Evolutionary conservation across 208 protist genomes (phyloP).

Genomic region (Acanthamoeba royreba): DNA sequence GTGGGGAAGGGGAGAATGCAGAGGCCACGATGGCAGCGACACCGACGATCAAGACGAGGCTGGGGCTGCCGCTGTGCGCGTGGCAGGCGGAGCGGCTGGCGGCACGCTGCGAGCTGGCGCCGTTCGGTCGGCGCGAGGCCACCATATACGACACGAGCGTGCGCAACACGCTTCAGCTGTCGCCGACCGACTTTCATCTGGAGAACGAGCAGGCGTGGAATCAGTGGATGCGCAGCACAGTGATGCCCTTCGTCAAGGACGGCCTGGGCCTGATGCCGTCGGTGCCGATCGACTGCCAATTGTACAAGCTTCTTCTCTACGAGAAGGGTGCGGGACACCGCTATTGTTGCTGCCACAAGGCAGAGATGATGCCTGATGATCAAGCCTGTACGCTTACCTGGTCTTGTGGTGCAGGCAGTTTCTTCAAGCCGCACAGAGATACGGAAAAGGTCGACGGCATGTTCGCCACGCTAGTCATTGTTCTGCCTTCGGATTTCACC

Average conservation of each 20-base stretch:
- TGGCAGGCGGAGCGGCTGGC: background rate
- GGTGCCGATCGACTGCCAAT: background rate
- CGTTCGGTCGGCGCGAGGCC: background rate
- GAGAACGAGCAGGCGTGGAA: background rate
- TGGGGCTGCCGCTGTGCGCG: background rate
- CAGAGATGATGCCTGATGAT: background rate
- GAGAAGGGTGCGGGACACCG: background rate
- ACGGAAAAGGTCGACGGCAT: constrained; percentile 4
- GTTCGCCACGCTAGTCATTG: constrained; percentile 14
- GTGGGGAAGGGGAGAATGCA: background rate
- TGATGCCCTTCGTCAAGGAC: background rate
- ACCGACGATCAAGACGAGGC: too few species aligned
- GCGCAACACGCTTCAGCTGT: background rate
- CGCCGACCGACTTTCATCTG: background rate
- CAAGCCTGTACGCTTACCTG: background rate
- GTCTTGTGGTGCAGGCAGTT: background rate
- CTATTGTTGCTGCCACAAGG: background rate
- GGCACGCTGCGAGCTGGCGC: background rate
- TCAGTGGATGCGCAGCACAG: background rate
- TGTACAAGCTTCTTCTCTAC: constrained; percentile 10
- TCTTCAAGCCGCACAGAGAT: constrained; percentile 13
- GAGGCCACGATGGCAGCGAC: background rate
- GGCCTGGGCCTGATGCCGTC: background rate
- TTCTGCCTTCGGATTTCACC: background rate
- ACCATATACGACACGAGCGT: background rate